phyloP scores from a whole-genome alignment of 1,284 basidiomycete genomes.

The Uromyces viciae-fabae region DNA sequence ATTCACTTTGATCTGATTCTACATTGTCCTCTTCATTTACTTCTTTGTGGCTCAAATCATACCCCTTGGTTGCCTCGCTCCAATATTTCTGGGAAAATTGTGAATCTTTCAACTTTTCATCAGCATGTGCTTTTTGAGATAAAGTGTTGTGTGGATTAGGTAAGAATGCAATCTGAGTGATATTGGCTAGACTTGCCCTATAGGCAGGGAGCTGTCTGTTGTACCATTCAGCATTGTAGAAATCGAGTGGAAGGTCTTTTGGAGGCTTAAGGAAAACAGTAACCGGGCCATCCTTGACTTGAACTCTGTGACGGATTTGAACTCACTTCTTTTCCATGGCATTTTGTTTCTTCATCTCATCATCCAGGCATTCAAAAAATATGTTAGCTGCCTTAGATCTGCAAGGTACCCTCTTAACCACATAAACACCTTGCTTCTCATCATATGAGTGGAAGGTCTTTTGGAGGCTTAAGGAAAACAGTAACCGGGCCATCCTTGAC shows the following conservation, averaged over 20 bases:
- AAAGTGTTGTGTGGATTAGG: background rate
- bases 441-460: too few species aligned
- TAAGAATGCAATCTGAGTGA: background rate
- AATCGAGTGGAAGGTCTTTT: slow-evolving; percentile 13
- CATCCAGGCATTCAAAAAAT: background rate
- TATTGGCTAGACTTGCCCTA: background rate
- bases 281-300: background rate
- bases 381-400: background rate
- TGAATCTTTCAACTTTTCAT: background rate
- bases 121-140: background rate
- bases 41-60: background rate
- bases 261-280: slow-evolving; percentile 4
- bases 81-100: slow-evolving; percentile 10
- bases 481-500: background rate
- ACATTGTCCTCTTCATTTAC: background rate
- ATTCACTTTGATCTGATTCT: background rate
- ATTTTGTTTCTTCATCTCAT: background rate
- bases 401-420: too few species aligned
- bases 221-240: slow-evolving; percentile 20
- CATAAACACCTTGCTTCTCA: too few species aligned
- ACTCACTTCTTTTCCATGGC: background rate
- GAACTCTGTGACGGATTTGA: background rate
- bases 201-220: background rate
- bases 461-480: slow-evolving; percentile 13
- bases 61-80: background rate